Base-by-base conservation (phyloP, 768 basidiomycete genomes). In the Xerocomellus intermedius region DNA sequence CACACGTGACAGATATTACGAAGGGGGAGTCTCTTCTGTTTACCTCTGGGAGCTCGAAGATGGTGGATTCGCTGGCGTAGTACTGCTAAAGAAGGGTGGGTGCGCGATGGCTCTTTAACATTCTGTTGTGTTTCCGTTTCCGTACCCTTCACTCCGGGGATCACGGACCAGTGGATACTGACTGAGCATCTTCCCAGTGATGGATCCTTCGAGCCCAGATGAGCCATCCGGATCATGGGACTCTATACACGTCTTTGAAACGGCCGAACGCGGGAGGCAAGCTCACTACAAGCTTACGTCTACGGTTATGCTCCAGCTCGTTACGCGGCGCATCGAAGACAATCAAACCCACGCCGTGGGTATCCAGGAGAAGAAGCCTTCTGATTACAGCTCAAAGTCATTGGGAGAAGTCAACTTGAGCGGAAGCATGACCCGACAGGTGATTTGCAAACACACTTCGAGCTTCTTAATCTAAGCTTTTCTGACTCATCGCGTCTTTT, bases 1-100 rank as follows among this genome's bases (percentile, higher is more conserved):
- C 28, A 46, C 48, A 17, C 32, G 48, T 14, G 43, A 63, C 60
- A 91, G 89, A 81, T 99, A 99, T 77, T 99, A 86, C 71, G 97
- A 98, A 73, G 96, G 96, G n/a, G 97, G 97, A 4, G 87, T 93
- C 2, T 97, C 94, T 26, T 94, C 91, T 22, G 96, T 97, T 16
- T 99, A 95, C 73, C 84, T 99, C 19, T 99, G 97, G 97, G 96
- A 98, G 68, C 79, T 94, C 26, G 96, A 98, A 54, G 95, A 98
- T 64, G 92, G 91, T 16, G 91, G 89, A 48, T 98, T 98, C 71
- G 96, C 97, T 9, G 97, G 97, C 10, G 96, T 96, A 2, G 97
- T 98, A 1, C 74, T 99, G 50, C 76, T 99, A 59, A 97, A 98
- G 80, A 99, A 98, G 76, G 80, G 95, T 95, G 55, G 55, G 79